Base-by-base conservation (phyloP, 2,329 filamentous ascomycete genomes). In the Xylaria sp. region DNA sequence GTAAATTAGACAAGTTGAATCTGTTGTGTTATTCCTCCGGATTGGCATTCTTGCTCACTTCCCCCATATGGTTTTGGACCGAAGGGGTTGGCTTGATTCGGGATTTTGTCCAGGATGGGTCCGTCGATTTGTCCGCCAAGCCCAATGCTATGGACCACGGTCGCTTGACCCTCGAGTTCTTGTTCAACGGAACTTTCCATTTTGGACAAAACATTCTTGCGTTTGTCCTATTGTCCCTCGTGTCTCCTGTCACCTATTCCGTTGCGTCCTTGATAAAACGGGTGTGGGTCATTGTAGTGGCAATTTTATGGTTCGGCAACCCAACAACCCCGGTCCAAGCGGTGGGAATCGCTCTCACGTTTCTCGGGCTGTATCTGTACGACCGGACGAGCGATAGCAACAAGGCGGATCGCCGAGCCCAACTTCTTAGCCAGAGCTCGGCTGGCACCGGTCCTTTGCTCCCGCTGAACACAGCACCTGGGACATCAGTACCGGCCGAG, bases 161-260 rank as follows among this genome's bases (percentile, higher is more conserved):
- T 31, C 89, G 93, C 2, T 80, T 92, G 54, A 83, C 86, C 0
- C 77, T 97, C n/a, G 96, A 99, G 78, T 98, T 97, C 79, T 80
- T 98, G 61, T 98, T 99, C 86, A 99, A 99, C 80, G 96, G 96
- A 65, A 91, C 94, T 3, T 98, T 97, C 78, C 96, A 99, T 81
- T 99, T 98, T 80, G 93, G 90, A 18, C 96, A 99, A 78, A 98
- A 97, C 78, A 97, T 99, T 63, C 87, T 99, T 64, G 96, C 96
- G 0, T 99, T 99, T 78, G 86, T 97, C 25, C 86, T 99, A 6
- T 85, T 99, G 7, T 97, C 94, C 63, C 92, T 97, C 84, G 92
- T 98, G 13, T 97, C 94, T 0, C 96, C 96, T 0, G 96, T 99
- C 46, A 98, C 96, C 0, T 99, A 99, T 83, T 97, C 94, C 0